These are phyloP conservation scores for Pythium sp. DNA, from an alignment of 352 stramenopile genomes.

Conservation along the genomic window DNA sequence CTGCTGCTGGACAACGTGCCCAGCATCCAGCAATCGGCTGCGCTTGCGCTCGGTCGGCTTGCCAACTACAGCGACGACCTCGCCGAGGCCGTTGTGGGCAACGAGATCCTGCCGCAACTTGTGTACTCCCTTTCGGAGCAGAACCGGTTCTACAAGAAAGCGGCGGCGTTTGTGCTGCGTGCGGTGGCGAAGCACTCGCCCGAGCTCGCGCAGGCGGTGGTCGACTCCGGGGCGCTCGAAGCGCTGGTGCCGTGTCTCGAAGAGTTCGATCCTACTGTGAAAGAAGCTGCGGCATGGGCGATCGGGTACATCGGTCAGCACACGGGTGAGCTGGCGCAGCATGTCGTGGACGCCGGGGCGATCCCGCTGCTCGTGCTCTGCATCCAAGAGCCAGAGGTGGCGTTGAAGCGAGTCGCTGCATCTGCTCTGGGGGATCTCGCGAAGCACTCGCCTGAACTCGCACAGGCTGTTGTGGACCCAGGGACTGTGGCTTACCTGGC, in stretches of 20 bases:
- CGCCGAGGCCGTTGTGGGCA: slow-evolving; percentile 92
- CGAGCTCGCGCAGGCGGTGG: slow-evolving; percentile 92
- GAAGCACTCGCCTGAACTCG: slow-evolving; percentile 94
- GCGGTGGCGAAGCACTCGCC: slow-evolving; percentile 94
- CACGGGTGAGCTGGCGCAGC: slow-evolving; percentile 91
- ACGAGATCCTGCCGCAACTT: slow-evolving; percentile 96
- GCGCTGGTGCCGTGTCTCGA: slow-evolving; percentile 92
- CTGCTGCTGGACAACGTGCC: slow-evolving; percentile 94
- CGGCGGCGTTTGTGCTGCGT: slow-evolving; percentile 91
- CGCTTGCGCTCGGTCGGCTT: slow-evolving; percentile 89
- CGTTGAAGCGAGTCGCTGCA: slow-evolving; percentile 92
- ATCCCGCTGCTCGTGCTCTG: slow-evolving; percentile 93
- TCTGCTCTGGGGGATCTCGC: slow-evolving; percentile 93
- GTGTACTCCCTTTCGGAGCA: slow-evolving; percentile 95
- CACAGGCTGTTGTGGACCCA: slow-evolving; percentile 91
- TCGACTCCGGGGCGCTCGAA: slow-evolving; percentile 91
- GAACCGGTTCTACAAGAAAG: slow-evolving; percentile 96
- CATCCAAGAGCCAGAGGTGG: slow-evolving; percentile 95
- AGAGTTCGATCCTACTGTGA: slow-evolving; percentile 95
- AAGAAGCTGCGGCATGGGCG: slow-evolving; percentile 93
- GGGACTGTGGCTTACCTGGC: slow-evolving; percentile 93
- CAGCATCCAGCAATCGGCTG: slow-evolving; percentile 94
- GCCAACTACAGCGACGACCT: slow-evolving; percentile 96
- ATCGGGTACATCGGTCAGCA: slow-evolving; percentile 96
- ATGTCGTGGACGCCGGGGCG: slow-evolving; percentile 92